Evolutionary conservation across 73 alveolate species (phyloP).

Genomic region (Stentor roeselii): DNA sequence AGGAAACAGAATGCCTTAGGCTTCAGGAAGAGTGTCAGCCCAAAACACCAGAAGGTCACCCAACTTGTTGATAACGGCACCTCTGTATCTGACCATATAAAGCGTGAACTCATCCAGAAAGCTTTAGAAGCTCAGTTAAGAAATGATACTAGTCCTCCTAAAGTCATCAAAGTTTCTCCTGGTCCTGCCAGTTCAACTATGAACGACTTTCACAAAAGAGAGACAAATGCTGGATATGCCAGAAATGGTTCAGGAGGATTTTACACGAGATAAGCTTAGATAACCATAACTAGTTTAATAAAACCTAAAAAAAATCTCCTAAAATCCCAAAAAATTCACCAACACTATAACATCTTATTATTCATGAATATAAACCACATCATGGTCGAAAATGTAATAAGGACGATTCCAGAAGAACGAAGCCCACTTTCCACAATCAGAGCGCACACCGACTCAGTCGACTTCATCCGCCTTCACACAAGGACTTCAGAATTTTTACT

Average conservation of each 20-base stretch:
- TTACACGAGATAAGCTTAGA: constrained; percentile 21
- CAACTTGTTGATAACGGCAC: not conserved
- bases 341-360: too few relatives aligned
- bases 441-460: constrained; percentile 22
- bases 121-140: constrained; percentile 11
- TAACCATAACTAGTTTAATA: too few relatives aligned
- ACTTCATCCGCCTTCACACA: not conserved
- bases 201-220: constrained; percentile 15
- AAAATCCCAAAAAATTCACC: too few relatives aligned
- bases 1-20: not conserved
- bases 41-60: not conserved
- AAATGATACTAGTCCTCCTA: not conserved
- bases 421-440: not conserved
- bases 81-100: not conserved
- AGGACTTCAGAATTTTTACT: constrained; percentile 32
- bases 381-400: too few relatives aligned
- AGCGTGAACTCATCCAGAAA: not conserved
- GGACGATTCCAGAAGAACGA: not conserved
- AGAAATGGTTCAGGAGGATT: constrained; percentile 22
- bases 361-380: too few relatives aligned
- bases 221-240: constrained; percentile 21
- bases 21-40: not conserved
- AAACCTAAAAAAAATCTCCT: too few relatives aligned
- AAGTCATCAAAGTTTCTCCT: not conserved
- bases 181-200: not conserved